Conservation (phyloP, 352 stramenopile species). For the Pythium scleroteichum region DNA sequence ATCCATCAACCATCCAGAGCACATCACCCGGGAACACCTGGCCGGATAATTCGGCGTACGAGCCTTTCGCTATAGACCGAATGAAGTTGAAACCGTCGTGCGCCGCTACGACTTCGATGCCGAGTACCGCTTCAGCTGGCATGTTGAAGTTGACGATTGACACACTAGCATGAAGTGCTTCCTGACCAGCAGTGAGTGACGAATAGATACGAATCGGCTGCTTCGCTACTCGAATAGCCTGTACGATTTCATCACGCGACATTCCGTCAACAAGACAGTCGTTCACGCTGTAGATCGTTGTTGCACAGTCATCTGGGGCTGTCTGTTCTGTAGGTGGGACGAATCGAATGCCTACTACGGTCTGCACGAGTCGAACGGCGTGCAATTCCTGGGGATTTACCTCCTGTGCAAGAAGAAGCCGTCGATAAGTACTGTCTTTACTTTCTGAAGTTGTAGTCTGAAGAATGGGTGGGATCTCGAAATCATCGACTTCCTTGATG, state of each 20-base stretch:
- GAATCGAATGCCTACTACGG: conserved; percentile 1
- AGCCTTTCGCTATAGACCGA: conserved; percentile 21
- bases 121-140: conserved; percentile 24
- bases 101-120: conserved; percentile 34
- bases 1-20: conserved; percentile 52
- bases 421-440: neutral
- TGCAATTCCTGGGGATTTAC: neutral
- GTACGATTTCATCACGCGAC: conserved; percentile 19
- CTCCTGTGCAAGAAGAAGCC: conserved; percentile 1
- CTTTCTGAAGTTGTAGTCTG: conserved; percentile 5
- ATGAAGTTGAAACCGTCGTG: conserved; percentile 24
- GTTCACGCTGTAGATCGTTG: conserved; percentile 26
- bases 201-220: conserved; percentile 17
- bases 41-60: conserved; percentile 53
- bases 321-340: neutral
- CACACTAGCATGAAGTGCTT: conserved; percentile 55
- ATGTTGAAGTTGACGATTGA: conserved; percentile 61
- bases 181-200: conserved; percentile 42
- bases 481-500: conserved; percentile 43
- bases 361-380: conserved; percentile 6
- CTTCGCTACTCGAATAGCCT: conserved; percentile 11
- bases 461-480: conserved; percentile 53
- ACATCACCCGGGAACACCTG: conserved; percentile 75
- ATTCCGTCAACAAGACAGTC: conserved; percentile 18
- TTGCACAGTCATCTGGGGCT: neutral